phyloP scores from a whole-genome alignment of 495 filamentous ascomycete species.

The Venustampulla echinocandica region DNA sequence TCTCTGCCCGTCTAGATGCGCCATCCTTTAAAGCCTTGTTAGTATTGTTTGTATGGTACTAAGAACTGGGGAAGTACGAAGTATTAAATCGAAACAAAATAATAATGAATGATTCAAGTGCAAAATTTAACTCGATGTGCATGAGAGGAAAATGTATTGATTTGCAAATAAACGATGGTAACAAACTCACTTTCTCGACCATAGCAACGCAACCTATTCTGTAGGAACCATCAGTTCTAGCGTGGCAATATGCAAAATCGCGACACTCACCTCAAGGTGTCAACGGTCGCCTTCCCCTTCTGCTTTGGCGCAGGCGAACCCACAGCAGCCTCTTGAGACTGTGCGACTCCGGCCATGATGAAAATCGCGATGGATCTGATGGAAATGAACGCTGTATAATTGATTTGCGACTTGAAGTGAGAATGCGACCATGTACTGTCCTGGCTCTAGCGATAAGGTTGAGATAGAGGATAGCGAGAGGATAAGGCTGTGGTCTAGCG shows the following conservation, averaged over 20 bases:
- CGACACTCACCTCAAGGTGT: constrained; percentile 22
- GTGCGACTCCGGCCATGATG: constrained; percentile 19
- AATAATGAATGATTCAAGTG: too few relatives aligned
- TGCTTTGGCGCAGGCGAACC: constrained; percentile 20
- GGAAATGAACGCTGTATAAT: constrained; percentile 13
- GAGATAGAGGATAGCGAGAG: too few relatives aligned
- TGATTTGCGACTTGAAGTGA: constrained; percentile 5
- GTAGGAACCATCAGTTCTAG: neutral
- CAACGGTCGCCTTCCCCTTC: constrained; percentile 23
- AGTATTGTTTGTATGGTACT: neutral
- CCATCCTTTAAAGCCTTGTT: constrained; percentile 52
- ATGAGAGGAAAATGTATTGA: too few relatives aligned
- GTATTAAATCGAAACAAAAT: too few relatives aligned
- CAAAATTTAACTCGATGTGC: too few relatives aligned
- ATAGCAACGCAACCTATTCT: constrained; percentile 42
- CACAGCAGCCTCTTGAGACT: constrained; percentile 16
- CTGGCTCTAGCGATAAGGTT: too few relatives aligned
- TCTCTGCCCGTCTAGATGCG: constrained; percentile 82
- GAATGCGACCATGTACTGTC: too few relatives aligned
- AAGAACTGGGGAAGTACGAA: too few relatives aligned
- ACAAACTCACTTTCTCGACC: constrained; percentile 34
- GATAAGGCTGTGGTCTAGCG: too few relatives aligned
- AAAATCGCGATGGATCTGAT: constrained; percentile 16
- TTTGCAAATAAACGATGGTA: neutral
- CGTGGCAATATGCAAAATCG: constrained; percentile 1